A percentile compares a stretch with the other conserved stretches of the same genome.
These are phyloP conservation scores for Russula sp. DNA, from an alignment of 768 basidiomycete genomes.

Conservation along the genomic window DNA sequence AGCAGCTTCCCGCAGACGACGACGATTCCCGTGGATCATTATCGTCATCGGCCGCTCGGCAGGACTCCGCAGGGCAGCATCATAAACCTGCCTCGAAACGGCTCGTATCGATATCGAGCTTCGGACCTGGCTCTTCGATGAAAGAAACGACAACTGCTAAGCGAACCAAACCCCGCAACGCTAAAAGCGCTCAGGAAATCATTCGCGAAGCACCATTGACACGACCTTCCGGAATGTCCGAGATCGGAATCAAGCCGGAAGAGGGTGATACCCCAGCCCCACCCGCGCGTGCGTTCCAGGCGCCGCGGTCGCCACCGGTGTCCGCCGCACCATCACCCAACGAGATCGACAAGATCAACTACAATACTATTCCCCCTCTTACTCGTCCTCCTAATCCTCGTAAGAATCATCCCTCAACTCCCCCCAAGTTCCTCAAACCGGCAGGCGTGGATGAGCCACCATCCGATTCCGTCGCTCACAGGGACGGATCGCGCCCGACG, in stretches of 20 bases:
- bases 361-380: background rate
- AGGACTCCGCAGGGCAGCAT: slow-evolving; percentile 6
- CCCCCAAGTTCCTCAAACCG: slow-evolving; percentile 21
- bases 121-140: slow-evolving; percentile 12
- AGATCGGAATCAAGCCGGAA: slow-evolving; percentile 13
- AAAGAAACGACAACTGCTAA: background rate
- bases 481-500: slow-evolving; percentile 14
- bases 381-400: background rate
- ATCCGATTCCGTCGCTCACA: slow-evolving; percentile 10
- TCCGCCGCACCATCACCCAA: slow-evolving; percentile 11
- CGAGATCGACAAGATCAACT: background rate
- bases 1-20: slow-evolving; percentile 10
- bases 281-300: background rate
- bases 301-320: background rate
- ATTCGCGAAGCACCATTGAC: slow-evolving; percentile 16
- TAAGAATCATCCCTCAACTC: background rate
- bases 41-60: slow-evolving; percentile 15
- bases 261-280: slow-evolving; percentile 1
- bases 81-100: slow-evolving; percentile 22
- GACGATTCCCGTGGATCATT: slow-evolving; percentile 23
- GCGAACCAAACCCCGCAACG: slow-evolving; percentile 12
- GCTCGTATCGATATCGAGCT: slow-evolving; percentile 25
- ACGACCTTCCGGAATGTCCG: background rate
- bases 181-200: slow-evolving; percentile 23
- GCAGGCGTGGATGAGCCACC: slow-evolving; percentile 22